Evolutionary conservation across 2,329 filamentous ascomycete species (phyloP), one percentile per base, ranked within the genome.

Genomic region (Nemania serpens): DNA sequence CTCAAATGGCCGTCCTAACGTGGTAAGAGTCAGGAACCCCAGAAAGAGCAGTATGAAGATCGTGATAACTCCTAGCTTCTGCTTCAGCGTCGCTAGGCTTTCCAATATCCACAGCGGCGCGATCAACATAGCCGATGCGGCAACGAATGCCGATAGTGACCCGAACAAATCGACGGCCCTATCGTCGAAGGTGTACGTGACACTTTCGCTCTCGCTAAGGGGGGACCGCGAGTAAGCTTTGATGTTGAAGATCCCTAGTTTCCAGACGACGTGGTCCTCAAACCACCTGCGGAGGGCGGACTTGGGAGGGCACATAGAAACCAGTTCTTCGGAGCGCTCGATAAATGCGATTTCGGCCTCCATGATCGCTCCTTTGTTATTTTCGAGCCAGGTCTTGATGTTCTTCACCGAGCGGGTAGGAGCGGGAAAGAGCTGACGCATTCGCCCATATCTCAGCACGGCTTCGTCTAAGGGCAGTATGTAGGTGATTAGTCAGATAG

Each of bases 261-360:
- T 95, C 73, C 94, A 98, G 84, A 49, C 20, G 11, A 56, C 20
- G 1, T 42, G 54, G 22, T 49, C 37, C 36, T 56, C 54, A 29
- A 54, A 59, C 56, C 56, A 59, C 29, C 15, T 22, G 2, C 57
- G 57, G 11, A 42, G 6, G 13, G 43, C 37, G 10, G 50, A 54
- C 17, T 54, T 59, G 4, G 39, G 43, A 15, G 43, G 10, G 2
- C 20, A 50, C n/a, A 54, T 54, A 2, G 49, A 59, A 9, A 59
- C 45, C 6, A 50, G 37, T 7, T 59, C 57, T 25, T 59, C 57
- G 2, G 13, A 25, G 20, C 49, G 50, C 15, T 48, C 17, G 5
- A 59, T 59, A 15, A 59, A 55, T 15, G 55, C 18, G 3, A 36
- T 50, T 25, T 55, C 57, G 5, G 12, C 49, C 25, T 59, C 15